Evolutionary conservation across 768 basidiomycete genomes (phyloP).

Genomic region (Mycena rosella): DNA sequence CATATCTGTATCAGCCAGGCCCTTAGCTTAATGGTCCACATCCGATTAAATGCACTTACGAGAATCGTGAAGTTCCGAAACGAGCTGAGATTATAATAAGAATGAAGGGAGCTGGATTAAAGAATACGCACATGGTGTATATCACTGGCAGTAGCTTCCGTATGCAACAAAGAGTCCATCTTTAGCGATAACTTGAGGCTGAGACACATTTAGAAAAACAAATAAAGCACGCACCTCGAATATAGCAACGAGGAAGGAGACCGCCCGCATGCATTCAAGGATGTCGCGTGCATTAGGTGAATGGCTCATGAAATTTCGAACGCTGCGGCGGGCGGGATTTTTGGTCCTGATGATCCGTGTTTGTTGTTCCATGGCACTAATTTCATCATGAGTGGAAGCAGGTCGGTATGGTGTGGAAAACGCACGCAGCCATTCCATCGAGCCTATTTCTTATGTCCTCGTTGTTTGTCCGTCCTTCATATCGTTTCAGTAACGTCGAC

Average conservation of each 20-base stretch:
- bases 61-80: neutral
- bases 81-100: neutral
- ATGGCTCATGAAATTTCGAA: neutral
- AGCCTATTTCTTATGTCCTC: neutral
- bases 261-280: neutral
- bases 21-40: neutral
- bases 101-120: neutral
- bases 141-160: neutral
- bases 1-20: neutral
- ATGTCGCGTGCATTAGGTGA: neutral
- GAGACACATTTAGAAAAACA: neutral
- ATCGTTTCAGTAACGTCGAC: neutral
- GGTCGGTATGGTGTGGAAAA: neutral
- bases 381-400: neutral
- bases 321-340: neutral
- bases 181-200: neutral
- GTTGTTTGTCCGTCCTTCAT: neutral
- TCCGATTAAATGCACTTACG: neutral
- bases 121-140: neutral
- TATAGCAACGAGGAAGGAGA: slow-evolving; percentile 3
- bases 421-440: neutral
- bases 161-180: slow-evolving; percentile 1
- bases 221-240: neutral
- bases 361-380: slow-evolving; percentile 1
- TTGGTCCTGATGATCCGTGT: neutral